Conservation (phyloP, 306 rosid species). For the Lathyrus aphaca region DNA sequence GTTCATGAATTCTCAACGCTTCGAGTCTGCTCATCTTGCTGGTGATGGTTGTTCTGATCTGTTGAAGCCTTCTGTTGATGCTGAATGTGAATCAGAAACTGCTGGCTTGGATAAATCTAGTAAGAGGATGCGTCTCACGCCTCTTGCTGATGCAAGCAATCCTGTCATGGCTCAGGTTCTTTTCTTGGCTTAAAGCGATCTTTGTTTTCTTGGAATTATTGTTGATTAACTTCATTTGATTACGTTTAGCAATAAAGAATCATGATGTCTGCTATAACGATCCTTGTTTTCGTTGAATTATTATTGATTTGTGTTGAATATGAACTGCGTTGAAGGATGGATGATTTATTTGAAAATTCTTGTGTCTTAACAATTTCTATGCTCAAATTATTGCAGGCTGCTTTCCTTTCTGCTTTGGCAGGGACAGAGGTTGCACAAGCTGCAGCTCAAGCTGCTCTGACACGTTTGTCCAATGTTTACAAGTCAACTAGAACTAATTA, state of each 20-base stretch:
- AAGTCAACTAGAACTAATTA: conserved; percentile 47
- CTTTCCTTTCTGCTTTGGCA: conserved; percentile 84
- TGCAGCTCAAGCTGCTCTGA: conserved; percentile 84
- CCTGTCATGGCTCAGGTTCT: conserved; percentile 97
- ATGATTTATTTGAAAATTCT: conserved; percentile 6
- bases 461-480: conserved; percentile 56
- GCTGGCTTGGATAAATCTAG: conserved; percentile 41
- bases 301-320: neutral
- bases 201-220: neutral
- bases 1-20: conserved; percentile 47
- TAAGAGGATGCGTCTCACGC: conserved; percentile 80
- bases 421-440: conserved; percentile 74
- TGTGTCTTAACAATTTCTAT: conserved; percentile 12
- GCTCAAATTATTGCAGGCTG: conserved; percentile 62
- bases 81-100: conserved; percentile 46
- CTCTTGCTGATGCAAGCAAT: conserved; percentile 96
- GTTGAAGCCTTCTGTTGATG: conserved; percentile 33
- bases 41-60: conserved; percentile 21
- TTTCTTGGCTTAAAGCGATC: conserved; percentile 9
- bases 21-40: conserved; percentile 29
- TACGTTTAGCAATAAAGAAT: neutral
- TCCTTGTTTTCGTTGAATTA: neutral
- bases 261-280: neutral
- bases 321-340: conserved; percentile 3
- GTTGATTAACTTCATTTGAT: neutral